Evolutionary conservation across 306 rosid species (phyloP).

Genomic region (Astragalus membranaceus): DNA sequence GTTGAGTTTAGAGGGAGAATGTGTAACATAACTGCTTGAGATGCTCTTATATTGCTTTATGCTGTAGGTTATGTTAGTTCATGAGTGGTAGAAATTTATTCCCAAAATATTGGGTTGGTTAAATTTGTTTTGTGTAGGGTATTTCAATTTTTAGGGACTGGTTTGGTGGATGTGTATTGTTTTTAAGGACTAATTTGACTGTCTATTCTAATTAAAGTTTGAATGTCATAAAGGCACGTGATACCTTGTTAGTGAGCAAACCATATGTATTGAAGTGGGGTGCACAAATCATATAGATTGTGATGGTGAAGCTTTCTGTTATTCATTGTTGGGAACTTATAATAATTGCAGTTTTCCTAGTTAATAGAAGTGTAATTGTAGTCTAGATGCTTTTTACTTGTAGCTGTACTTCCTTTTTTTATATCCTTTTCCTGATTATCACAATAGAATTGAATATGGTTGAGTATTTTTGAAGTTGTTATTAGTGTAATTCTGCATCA

Average conservation of each 20-base stretch:
- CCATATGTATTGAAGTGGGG: background rate
- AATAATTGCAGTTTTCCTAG: background rate
- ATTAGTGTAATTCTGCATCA: background rate
- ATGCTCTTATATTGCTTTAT: background rate
- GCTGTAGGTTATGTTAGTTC: background rate
- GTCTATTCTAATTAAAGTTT: background rate
- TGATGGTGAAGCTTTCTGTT: background rate
- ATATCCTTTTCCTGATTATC: background rate
- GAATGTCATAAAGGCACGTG: background rate
- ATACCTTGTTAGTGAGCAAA: background rate
- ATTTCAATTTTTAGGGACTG: no score
- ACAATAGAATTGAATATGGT: background rate
- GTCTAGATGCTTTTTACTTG: background rate
- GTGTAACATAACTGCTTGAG: background rate
- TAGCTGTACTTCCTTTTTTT: background rate
- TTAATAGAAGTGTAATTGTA: background rate
- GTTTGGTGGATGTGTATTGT: background rate
- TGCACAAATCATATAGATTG: background rate
- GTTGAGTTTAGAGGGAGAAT: background rate
- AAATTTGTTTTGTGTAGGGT: no score
- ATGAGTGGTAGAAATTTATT: background rate
- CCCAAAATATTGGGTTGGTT: no score
- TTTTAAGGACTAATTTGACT: background rate
- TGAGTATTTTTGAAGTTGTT: background rate
- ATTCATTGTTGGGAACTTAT: conserved; percentile 1